Evolutionary conservation across 1,284 basidiomycete species (phyloP).

Genomic region (Pseudozyma sp.): DNA sequence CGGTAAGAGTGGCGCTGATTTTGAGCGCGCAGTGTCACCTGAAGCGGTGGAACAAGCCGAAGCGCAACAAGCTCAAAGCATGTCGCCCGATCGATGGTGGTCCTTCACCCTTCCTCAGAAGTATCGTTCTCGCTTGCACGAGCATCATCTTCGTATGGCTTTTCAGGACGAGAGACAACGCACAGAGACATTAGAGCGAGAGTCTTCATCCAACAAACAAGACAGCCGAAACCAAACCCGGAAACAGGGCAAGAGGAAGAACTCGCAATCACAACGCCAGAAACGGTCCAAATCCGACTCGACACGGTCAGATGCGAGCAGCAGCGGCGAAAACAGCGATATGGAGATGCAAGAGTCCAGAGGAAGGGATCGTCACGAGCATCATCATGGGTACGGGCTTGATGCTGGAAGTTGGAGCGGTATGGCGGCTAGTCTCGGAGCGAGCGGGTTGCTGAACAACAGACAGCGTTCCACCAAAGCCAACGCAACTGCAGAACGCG

Average conservation of each 20-base stretch:
- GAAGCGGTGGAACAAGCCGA: conserved; percentile 32
- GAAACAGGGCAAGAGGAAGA: conserved; percentile 16
- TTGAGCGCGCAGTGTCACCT: conserved; percentile 24
- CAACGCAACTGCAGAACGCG: conserved; percentile 3
- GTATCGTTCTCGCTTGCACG: conserved; percentile 52
- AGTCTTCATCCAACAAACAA: conserved; percentile 5
- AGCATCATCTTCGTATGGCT: conserved; percentile 53
- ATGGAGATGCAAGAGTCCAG: conserved; percentile 38
- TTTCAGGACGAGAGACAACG: conserved; percentile 38
- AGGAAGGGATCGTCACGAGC: conserved; percentile 14
- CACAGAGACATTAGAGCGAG: conserved; percentile 24
- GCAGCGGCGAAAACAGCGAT: conserved; percentile 30
- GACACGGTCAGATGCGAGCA: conserved; percentile 25
- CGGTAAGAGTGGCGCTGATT: conserved; percentile 14
- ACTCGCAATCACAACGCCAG: conserved; percentile 18
- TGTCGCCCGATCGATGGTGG: conserved; percentile 55
- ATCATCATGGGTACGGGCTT: conserved; percentile 35
- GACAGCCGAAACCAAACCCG: conserved; percentile 9
- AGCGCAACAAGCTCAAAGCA: conserved; percentile 31
- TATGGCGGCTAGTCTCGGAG: conserved; percentile 42
- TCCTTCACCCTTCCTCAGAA: conserved; percentile 61
- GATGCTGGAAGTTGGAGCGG: conserved; percentile 33
- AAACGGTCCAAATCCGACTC: conserved; percentile 35
- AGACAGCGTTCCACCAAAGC: conserved; percentile 16
- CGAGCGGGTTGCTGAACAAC: conserved; percentile 47